Base-by-base conservation (phyloP, 805 yeast genomes). In the Saturnispora halmiae region DNA sequence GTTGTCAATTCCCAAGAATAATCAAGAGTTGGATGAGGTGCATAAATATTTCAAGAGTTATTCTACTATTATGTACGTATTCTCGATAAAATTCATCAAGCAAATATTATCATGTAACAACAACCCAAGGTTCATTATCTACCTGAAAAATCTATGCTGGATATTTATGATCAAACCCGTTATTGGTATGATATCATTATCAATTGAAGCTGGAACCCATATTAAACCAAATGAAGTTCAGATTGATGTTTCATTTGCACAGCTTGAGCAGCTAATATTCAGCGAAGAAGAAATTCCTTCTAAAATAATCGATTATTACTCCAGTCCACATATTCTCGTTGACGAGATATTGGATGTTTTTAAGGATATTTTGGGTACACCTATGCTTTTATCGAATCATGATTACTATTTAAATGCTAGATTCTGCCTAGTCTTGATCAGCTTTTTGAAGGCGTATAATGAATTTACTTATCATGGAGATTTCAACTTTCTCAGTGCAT, bases 321-420 rank as follows among this genome's bases (percentile, higher is more conserved):
- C 31, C 20, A 34, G 38, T 34, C 31, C 38, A 6, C 38, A 34
- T n/a, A 34, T 34, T 10, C 16, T 34, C 18, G 38, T 20, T n/a
- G 21, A 13, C 3, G 38, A 34, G 26, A 15, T 34, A 7, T 26
- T 25, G n/a, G n/a, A 25, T 10, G 22, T 25, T n/a, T 34, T 34
- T 14, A 27, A 24, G 14, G 22, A 24, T 25, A 21, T 34, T 16
- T 15, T 16, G 8, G 13, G 26, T 22, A 10, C 16, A 14, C 38
- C 38, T 9, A 24, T 34, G 30, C 24, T 34, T 30, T 27, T 34
- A 16, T 15, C 20, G n/a, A 34, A 34, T 34, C 31, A 34, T 14
- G 38, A 34, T 27, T 34, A 25, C 20, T 25, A 27, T 16, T 10
- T 31, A 24, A 34, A 34, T 34, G 19, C 38, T 14, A 34, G 38